A percentile compares a stretch with the other conserved stretches of the same genome.
Conservation (phyloP, 257 asterid genomes). For the Penstemon newberryi region DNA sequence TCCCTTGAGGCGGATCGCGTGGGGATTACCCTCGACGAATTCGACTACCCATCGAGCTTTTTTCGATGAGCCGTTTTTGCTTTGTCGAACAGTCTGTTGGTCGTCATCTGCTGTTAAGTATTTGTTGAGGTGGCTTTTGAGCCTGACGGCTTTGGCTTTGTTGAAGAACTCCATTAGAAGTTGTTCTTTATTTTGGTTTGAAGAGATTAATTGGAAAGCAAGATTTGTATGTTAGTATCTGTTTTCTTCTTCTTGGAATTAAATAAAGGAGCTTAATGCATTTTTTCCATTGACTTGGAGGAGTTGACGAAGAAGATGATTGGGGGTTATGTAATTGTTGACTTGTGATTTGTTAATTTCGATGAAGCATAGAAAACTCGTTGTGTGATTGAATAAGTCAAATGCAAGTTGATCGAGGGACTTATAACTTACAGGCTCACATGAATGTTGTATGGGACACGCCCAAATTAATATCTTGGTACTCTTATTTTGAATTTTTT, state of each 20-base stretch:
- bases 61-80: slow-evolving; percentile 35
- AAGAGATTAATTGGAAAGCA: not conserved
- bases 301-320: slow-evolving; percentile 26
- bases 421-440: not conserved
- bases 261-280: not conserved
- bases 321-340: not conserved
- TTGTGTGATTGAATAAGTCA: not conserved
- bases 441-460: slow-evolving; percentile 2
- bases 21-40: slow-evolving; percentile 43
- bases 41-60: slow-evolving; percentile 66
- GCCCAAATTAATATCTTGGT: no score
- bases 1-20: slow-evolving; percentile 56
- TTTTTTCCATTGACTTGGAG: not conserved
- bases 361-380: no score
- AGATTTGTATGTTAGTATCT: slow-evolving; percentile 19
- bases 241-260: slow-evolving; percentile 7
- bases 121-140: slow-evolving; percentile 58
- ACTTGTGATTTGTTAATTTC: slow-evolving; percentile 9
- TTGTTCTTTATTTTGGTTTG: not conserved
- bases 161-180: slow-evolving; percentile 56
- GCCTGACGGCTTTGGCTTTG: slow-evolving; percentile 51
- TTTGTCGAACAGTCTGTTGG: slow-evolving; percentile 42
- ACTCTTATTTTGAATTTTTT: no score
- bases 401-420: slow-evolving; percentile 22
- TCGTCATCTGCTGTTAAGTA: slow-evolving; percentile 61